Percentiles rank a stretch among this genome's conserved stretches.
Conservation (phyloP, 495 filamentous ascomycete species). For the Parathielavia hyrcaniae region DNA sequence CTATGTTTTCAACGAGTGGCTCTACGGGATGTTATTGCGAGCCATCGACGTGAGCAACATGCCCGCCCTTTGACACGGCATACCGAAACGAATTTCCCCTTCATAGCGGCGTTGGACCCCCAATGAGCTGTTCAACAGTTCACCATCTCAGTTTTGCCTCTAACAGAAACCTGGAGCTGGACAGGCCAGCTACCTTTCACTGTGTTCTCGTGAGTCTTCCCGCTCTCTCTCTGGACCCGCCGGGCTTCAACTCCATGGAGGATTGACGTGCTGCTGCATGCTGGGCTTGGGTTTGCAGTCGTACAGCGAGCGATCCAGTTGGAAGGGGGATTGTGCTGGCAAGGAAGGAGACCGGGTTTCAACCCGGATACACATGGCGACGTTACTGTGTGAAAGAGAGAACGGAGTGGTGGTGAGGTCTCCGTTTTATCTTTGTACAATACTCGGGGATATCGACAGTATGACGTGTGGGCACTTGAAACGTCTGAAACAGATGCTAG, state of each 20-base stretch:
- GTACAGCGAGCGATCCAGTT: too few relatives aligned
- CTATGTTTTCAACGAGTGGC: too few relatives aligned
- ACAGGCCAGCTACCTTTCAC: constrained; percentile 33
- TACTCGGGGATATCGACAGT: too few relatives aligned
- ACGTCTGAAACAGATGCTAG: constrained; percentile 49
- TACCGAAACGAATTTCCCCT: constrained; percentile 53
- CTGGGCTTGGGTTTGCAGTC: too few relatives aligned
- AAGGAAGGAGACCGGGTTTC: constrained; percentile 26
- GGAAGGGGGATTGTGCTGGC: too few relatives aligned
- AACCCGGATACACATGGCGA: constrained; percentile 48
- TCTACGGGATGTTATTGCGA: too few relatives aligned
- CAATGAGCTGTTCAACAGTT: constrained; percentile 56
- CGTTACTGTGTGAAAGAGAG: constrained; percentile 48
- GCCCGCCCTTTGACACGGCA: constrained; percentile 27
- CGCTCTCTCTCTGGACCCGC: constrained; percentile 12
- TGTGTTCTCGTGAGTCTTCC: constrained; percentile 28
- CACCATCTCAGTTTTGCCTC: constrained; percentile 58
- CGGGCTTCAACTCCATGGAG: background rate
- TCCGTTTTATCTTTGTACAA: too few relatives aligned
- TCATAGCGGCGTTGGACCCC: constrained; percentile 69
- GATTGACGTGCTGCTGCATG: too few relatives aligned
- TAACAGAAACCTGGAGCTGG: constrained; percentile 58
- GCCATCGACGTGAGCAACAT: too few relatives aligned
- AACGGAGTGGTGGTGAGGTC: background rate
- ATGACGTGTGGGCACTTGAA: too few relatives aligned